Percentiles rank a stretch among this genome's conserved stretches.
phyloP scores from a whole-genome alignment of 176 grass and related monocot species.

The Musa itinerans region DNA sequence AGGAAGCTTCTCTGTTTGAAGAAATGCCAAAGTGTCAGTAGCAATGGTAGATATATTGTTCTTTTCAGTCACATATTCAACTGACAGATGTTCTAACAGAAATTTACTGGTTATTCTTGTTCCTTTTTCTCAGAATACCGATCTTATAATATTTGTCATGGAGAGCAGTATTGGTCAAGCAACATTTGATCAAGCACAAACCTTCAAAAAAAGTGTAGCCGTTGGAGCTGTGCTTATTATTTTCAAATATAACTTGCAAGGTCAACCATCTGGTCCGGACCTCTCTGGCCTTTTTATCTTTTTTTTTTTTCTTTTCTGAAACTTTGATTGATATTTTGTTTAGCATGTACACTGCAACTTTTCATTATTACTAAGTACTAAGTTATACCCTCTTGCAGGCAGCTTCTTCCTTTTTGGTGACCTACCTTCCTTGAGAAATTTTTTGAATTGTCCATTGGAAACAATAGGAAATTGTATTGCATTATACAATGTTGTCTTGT shows the following conservation, averaged over 20 bases:
- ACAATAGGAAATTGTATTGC: neutral
- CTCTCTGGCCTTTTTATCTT: neutral
- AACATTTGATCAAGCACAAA: slow-evolving; percentile 96
- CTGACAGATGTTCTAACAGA: neutral
- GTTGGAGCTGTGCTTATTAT: slow-evolving; percentile 97
- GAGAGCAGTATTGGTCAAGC: slow-evolving; percentile 97
- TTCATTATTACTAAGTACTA: neutral
- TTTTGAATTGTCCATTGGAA: neutral
- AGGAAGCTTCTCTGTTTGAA: slow-evolving; percentile 87
- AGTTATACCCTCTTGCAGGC: neutral
- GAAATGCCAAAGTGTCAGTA: slow-evolving; percentile 99
- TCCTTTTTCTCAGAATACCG: slow-evolving; percentile 67
- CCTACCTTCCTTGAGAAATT: neutral
- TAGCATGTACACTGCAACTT: neutral
- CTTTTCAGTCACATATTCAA: neutral
- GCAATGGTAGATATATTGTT: slow-evolving; percentile 46
- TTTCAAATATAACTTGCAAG: neutral
- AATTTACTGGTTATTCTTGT: neutral
- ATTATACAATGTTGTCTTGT: neutral
- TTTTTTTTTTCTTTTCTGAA: neutral
- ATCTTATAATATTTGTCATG: slow-evolving; percentile 97
- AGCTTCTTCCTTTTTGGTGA: neutral
- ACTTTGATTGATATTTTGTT: neutral
- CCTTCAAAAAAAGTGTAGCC: slow-evolving; percentile 87
- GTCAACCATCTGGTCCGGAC: neutral